phyloP scores from a whole-genome alignment of 495 filamentous ascomycete genomes.

The Jackrogersella minutella region DNA sequence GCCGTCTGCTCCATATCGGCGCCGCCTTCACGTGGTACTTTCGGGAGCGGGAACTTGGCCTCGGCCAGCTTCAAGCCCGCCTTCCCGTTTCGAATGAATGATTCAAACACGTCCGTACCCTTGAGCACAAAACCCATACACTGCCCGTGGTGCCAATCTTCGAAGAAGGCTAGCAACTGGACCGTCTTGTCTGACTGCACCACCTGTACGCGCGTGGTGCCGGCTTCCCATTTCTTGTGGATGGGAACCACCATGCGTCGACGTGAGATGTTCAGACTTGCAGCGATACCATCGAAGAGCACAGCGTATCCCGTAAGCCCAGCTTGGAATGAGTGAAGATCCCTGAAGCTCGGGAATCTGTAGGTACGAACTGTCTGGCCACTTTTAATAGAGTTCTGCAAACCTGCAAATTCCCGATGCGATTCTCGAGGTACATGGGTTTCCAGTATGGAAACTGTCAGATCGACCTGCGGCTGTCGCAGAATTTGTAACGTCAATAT shows the following conservation, averaged over 20 bases:
- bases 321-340: constrained; percentile 78
- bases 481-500: constrained; percentile 68
- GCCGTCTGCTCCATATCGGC: constrained; percentile 57
- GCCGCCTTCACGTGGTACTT: constrained; percentile 59
- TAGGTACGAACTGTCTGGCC: constrained; percentile 61
- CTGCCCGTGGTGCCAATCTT: constrained; percentile 79
- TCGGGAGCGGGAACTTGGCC: constrained; percentile 87
- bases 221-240: constrained; percentile 89
- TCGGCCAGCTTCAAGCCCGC: constrained; percentile 78
- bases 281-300: constrained; percentile 75
- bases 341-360: constrained; percentile 60
- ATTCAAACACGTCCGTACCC: constrained; percentile 80
- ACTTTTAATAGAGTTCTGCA: constrained; percentile 55
- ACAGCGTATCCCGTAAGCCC: constrained; percentile 81
- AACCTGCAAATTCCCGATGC: constrained; percentile 60
- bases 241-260: constrained; percentile 87
- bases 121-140: constrained; percentile 89
- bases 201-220: constrained; percentile 76
- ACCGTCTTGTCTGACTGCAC: constrained; percentile 74
- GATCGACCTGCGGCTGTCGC: constrained; percentile 69
- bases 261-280: constrained; percentile 81
- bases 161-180: constrained; percentile 83
- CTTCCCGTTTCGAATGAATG: constrained; percentile 70
- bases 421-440: constrained; percentile 66
- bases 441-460: constrained; percentile 73